Evolutionary conservation across 2,329 filamentous ascomycete species (phyloP), one percentile per base, ranked within the genome.

Genomic region (Periglandula ipomoeae): DNA sequence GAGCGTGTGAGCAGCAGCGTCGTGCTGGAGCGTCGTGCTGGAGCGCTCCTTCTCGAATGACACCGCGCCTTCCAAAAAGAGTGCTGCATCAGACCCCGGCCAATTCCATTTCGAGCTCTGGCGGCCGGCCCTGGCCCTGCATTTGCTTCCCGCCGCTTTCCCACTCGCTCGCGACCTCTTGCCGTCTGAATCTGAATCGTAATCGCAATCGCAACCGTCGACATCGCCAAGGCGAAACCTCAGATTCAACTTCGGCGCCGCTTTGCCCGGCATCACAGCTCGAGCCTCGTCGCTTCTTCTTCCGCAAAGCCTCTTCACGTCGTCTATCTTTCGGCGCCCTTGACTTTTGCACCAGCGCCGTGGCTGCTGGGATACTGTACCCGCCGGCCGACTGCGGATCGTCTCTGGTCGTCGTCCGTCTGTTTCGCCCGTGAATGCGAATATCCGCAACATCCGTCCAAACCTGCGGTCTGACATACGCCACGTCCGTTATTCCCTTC

Each of bases 1-100:
- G n/a, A n/a, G n/a, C n/a, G n/a, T n/a, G n/a, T n/a, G n/a, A n/a
- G n/a, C n/a, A n/a, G n/a, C n/a, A n/a, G n/a, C n/a, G n/a, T n/a
- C n/a, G n/a, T n/a, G n/a, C n/a, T n/a, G 26, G 6, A 27, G 6
- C 26, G 26, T 27, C 13, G 27, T 30, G 27, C 27, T 30, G 27
- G 30, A 32, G 30, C 30, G 47, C 50, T 40, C 41, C 37, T 39
- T 35, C 48, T 17, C 26, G 19, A 40, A 45, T 44, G 6, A 37
- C 37, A 20, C 47, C 32, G 41, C 41, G 32, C 43, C 43, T 45
- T 45, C 43, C 40, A 27, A 43, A 43, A 27, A 10, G 13, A 11
- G 9, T 19, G 9, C 40, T n/a, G n/a, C n/a, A n/a, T n/a, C n/a
- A n/a, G n/a, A n/a, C n/a, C n/a, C n/a, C n/a, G n/a, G n/a, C n/a